Base-by-base conservation (phyloP, 441 rosid genomes). In the Eruca vesicaria region DNA sequence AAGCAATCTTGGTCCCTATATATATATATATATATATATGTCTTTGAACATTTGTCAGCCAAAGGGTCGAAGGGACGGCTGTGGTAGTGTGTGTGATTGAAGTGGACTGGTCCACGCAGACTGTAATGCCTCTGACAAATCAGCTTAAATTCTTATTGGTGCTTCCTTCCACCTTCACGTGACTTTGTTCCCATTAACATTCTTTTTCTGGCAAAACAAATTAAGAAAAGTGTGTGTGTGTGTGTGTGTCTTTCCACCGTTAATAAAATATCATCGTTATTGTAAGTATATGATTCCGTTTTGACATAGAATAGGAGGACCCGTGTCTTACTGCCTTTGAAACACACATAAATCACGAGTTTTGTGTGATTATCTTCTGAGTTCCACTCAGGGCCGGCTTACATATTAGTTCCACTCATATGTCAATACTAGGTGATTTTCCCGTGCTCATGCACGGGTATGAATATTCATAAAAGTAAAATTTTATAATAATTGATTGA, bases 11-110 rank as follows among this genome's bases (percentile, higher is more conserved):
- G 87, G 85, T 81, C 78, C 74, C 71, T 11, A 32, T 36, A 78
- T 84, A 86, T 82, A 38, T 63, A 58, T 19, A 21, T 11, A 18
- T 52, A n/a, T 29, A 15, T 73, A 67, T 78, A 71, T 76, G 84
- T 72, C 68, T 69, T 76, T 55, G 62, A 67, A 78, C 88, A 84
- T 67, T 79, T 86, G 88, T 84, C 90, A 78, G 79, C 58, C 35
- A 81, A 68, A 68, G 71, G 50, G 38, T 62, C 71, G 66, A 81
- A 78, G 67, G 86, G 89, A 80, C 82, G 84, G 85, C 86, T 70
- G 20, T 35, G 62, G 83, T 79, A 59, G 84, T 58, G 85, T 58
- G 41, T 69, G 45, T 64, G 52, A 31, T 33, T 35, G 61, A 36
- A 63, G 76, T 71, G 76, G 80, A 71, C 45, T 71, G 72, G 76